Conservation (phyloP, 441 rosid genomes). For the Syzygium malaccense region DNA sequence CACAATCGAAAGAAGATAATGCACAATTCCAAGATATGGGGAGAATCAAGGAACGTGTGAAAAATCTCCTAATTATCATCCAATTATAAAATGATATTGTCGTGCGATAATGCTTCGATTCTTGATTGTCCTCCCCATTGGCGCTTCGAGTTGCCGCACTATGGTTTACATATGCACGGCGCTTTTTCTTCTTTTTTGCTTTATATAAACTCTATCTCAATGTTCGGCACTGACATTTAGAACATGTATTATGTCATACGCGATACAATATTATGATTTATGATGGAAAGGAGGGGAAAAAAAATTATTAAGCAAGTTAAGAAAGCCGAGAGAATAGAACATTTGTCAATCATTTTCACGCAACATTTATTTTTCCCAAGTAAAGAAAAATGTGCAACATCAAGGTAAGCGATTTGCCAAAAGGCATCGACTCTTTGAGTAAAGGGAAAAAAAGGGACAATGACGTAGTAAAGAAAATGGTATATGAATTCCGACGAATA, state of each 20-base stretch:
- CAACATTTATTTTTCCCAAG: too few relatives aligned
- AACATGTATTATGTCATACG: neutral
- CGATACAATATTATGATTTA: neutral
- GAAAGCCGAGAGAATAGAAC: neutral
- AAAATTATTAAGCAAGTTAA: neutral
- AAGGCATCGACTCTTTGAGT: too few relatives aligned
- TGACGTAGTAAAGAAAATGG: too few relatives aligned
- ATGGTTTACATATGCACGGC: neutral
- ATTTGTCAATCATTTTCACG: neutral
- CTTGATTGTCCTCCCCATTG: too few relatives aligned
- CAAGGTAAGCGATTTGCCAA: too few relatives aligned
- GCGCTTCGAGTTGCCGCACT: too few relatives aligned
- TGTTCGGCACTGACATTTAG: neutral
- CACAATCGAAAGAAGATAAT: too few relatives aligned
- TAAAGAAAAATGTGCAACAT: too few relatives aligned
- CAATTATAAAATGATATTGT: neutral
- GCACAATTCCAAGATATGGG: neutral
- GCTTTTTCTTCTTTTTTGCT: accelerated
- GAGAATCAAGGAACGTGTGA: neutral
- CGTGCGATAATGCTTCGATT: neutral
- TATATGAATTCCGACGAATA: too few relatives aligned
- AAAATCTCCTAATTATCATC: neutral
- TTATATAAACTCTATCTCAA: neutral
- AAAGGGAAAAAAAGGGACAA: too few relatives aligned
- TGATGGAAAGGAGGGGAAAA: neutral